Conservation (phyloP, 2,329 filamentous ascomycete species). For the Cladophialophora yegresii region DNA sequence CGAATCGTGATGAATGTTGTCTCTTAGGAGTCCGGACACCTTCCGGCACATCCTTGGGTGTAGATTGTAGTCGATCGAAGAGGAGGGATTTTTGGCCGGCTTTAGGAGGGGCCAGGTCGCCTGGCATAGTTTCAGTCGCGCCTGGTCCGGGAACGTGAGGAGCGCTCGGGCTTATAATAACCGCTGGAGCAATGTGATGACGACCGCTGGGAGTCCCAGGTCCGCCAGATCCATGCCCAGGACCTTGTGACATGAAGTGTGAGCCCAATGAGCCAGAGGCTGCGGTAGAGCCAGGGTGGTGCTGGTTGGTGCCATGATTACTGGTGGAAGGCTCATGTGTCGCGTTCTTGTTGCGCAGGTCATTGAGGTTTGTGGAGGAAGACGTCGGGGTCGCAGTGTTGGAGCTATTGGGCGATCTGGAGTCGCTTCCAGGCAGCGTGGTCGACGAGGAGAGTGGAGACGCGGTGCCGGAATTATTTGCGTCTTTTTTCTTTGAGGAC, state of each 20-base stretch:
- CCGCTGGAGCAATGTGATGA: conserved; percentile 73
- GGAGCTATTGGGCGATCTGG: conserved; percentile 61
- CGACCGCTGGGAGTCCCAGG: conserved; percentile 64
- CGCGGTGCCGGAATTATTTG: conserved; percentile 63
- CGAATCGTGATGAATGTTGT: conserved; percentile 95
- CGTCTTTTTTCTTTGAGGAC: conserved; percentile 68
- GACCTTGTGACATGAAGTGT: conserved; percentile 41
- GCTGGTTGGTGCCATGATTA: conserved; percentile 28
- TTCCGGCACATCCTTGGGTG: conserved; percentile 94
- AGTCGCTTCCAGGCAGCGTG: conserved; percentile 45
- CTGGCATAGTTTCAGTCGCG: conserved; percentile 94
- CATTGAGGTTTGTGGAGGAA: conserved; percentile 82
- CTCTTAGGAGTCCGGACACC: conserved; percentile 92
- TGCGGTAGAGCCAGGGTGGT: conserved; percentile 38
- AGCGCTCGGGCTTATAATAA: conserved; percentile 91
- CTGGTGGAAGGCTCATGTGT: conserved; percentile 47
- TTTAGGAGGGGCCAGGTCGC: conserved; percentile 92
- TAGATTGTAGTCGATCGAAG: conserved; percentile 86
- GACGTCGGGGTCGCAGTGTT: conserved; percentile 77
- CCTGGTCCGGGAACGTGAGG: conserved; percentile 94
- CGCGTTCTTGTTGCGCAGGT: conserved; percentile 77
- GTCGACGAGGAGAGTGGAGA: conserved; percentile 68
- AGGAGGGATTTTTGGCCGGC: conserved; percentile 84
- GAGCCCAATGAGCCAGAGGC: conserved; percentile 39
- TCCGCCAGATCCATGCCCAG: conserved; percentile 51